phyloP scores from a whole-genome alignment of 75 land plant genomes.

The Sequoiadendron giganteum region DNA sequence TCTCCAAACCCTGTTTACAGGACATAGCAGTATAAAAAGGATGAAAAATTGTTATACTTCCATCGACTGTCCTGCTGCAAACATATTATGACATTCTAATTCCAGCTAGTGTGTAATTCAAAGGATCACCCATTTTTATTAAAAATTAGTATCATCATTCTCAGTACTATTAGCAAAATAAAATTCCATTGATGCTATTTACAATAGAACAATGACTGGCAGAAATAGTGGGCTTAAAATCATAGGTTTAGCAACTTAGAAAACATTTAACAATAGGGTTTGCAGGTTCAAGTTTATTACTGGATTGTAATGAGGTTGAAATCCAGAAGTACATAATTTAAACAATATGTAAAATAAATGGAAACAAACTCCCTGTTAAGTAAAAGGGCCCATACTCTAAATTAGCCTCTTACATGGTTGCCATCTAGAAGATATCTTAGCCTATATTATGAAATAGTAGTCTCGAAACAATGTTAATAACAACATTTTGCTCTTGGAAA shows the following conservation, averaged over 20 bases:
- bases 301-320: not conserved
- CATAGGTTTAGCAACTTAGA: not conserved
- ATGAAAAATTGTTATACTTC: not conserved
- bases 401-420: not conserved
- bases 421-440: not conserved
- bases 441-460: not conserved
- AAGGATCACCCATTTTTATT: not conserved
- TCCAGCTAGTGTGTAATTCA: not conserved
- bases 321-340: not conserved
- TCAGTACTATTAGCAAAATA: not conserved
- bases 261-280: not conserved
- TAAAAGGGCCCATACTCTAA: not conserved
- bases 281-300: not conserved
- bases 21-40: not conserved
- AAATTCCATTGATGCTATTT: not conserved
- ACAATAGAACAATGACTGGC: not conserved
- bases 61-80: not conserved
- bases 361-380: not conserved
- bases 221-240: not conserved
- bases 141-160: not conserved
- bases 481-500: not conserved
- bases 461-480: not conserved
- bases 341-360: not conserved
- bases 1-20: not conserved
- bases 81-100: not conserved